These are phyloP conservation scores for Cymodocea nodosa DNA, from an alignment of 116 monocot genomes.

Conservation along the genomic window DNA sequence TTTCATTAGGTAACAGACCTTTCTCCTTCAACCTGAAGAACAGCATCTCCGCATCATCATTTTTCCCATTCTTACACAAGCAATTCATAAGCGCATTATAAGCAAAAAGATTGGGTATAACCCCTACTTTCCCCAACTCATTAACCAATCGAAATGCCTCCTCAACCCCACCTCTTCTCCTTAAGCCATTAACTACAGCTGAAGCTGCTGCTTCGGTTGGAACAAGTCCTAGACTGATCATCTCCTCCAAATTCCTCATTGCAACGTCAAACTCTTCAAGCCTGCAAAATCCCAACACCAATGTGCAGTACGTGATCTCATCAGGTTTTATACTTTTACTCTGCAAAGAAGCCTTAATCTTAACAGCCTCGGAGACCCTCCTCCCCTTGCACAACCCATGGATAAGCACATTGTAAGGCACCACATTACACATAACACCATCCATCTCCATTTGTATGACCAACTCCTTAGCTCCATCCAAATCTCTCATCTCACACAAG, in stretches of 20 bases:
- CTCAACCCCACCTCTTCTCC: conserved; percentile 41
- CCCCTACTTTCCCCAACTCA: conserved; percentile 37
- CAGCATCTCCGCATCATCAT: conserved; percentile 53
- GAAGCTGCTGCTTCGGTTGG: conserved; percentile 60
- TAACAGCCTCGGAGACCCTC: conserved; percentile 39
- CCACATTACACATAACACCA: conserved; percentile 17
- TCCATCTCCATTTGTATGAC: conserved; percentile 35
- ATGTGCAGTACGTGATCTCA: conserved; percentile 60
- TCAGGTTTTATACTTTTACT: conserved; percentile 39
- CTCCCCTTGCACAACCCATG: conserved; percentile 71
- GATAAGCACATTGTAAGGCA: conserved; percentile 63
- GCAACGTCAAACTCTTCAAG: conserved; percentile 32
- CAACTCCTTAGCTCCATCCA: conserved; percentile 31
- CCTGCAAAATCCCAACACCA: conserved; percentile 58
- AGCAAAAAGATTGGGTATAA: conserved; percentile 67
- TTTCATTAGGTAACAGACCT: conserved; percentile 59
- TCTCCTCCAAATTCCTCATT: conserved; percentile 37
- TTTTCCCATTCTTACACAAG: conserved; percentile 56
- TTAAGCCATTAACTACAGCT: conserved; percentile 52
- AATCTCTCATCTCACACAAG: conserved; percentile 57
- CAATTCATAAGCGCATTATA: conserved; percentile 85
- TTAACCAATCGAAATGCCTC: conserved; percentile 62
- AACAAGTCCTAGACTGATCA: conserved; percentile 41
- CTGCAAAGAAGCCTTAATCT: conserved; percentile 39
- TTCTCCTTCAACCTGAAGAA: conserved; percentile 51